Base-by-base conservation (phyloP, 257 asterid species). In the Sherardia arvensis region DNA sequence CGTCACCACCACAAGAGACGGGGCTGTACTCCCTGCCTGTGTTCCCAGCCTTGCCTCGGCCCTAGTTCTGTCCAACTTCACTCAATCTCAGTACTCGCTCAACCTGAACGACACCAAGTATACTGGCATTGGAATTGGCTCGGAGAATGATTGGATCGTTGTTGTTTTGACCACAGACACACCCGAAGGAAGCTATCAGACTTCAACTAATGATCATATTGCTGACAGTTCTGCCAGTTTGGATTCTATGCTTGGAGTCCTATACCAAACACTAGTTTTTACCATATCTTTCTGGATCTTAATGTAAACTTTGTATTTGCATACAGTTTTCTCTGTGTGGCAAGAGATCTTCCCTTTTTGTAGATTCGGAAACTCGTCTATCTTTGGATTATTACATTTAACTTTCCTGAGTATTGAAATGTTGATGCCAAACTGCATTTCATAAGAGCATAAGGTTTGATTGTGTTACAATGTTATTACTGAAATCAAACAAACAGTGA, bases 1-100 rank as follows among this genome's bases (percentile, higher is more conserved):
- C 10, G 88, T 79, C 70, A 83, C 95, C 59, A 81, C 86, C 58
- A 91, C 91, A 21, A 72, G 98, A 64, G 98, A 91, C 21, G 98
- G 97, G 11, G 83, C 76, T 30, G 78, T 91, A 60, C 8, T 91
- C 81, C 97, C 95, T 25, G 91, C 92, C 5, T 91, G 97, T 70
- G 86, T 88, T 53, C 98, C 95, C 61, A 73, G 73, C 56, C 95
- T 91, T 17, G 81, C 74, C 6, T 70, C 78, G 2, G 18, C 34
- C 59, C 81, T 86, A 10, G 95, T 91, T 15, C 84, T 83, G 8
- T 71, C 94, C 63, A 91, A 91, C 71, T 91, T 74, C 62, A 91
- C 97, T 0, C 54, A 33, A 70, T 81, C 96, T 0, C 88, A 76
- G 68, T 91, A 91, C 80, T 64, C 97, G 0, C 34, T 23, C 8